These are phyloP conservation scores for Acanthamoeba royreba DNA, from an alignment of 208 protist species.

Conservation along the genomic window DNA sequence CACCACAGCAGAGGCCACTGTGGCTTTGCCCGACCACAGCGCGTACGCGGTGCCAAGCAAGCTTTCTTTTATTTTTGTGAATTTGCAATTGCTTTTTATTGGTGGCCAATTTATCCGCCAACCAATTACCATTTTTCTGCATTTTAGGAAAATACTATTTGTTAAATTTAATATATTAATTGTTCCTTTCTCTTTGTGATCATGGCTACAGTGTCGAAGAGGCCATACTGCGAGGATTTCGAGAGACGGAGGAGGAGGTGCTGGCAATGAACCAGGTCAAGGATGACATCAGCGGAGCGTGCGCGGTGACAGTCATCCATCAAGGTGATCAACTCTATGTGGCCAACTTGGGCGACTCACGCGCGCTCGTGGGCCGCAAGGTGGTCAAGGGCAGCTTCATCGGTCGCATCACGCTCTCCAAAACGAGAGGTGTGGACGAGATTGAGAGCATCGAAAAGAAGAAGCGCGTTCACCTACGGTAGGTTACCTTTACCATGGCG, in stretches of 20 bases:
- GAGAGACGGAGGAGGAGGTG: neutral
- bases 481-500: neutral
- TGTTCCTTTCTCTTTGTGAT: no score
- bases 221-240: neutral
- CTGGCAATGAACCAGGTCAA: neutral
- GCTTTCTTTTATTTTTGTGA: neutral
- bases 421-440: neutral
- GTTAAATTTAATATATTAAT: neutral
- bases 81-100: neutral
- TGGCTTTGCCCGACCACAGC: neutral
- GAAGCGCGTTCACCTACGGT: constrained; percentile 8
- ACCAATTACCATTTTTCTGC: neutral
- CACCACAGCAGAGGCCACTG: no score
- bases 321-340: neutral
- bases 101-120: no score
- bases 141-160: neutral
- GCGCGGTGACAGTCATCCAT: neutral
- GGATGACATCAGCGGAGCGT: neutral
- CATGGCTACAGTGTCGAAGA: neutral
- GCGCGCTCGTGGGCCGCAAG: neutral
- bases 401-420: neutral
- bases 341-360: constrained; percentile 42
- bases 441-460: neutral
- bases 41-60: neutral
- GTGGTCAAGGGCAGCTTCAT: constrained; percentile 29